Base-by-base conservation (phyloP, 495 filamentous ascomycete species). In the Penicillium flavigenum region DNA sequence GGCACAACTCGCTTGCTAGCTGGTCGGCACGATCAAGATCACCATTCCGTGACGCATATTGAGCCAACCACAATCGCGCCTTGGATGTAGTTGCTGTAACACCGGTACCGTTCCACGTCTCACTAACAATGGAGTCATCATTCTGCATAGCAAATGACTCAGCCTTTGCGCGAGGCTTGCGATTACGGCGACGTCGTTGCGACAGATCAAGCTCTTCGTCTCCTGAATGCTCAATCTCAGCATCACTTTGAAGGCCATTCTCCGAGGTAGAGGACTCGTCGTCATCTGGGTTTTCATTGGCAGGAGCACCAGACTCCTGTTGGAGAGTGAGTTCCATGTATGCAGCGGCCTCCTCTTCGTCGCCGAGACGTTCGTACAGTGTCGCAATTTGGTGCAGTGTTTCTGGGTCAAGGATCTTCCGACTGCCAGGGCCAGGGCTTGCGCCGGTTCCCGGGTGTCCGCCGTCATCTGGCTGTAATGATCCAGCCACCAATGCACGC, bases 321-420 rank as follows among this genome's bases (percentile, higher is more conserved):
- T 88, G 89, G 3, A 99, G 77, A 20, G 88, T 91, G 60, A 98
- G 79, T 74, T 97, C 92, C 94, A 99, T 97, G 66, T 94, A 99
- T 1, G 84, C 82, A 42, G 88, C 88, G 0, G 91, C 89, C 71
- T 98, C 90, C 5, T 86, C 86, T 41, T 82, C 77, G 27, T 93
- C 83, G 16, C 81, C 80, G 3, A 93, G 76, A 47, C 83, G 82
- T 71, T 98, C 92, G 65, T 96, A 94, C 70, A 98, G 88, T 12
- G 81, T 77, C 0, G 92, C 95, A 54, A 99, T 96, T 63, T 95
- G 89, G 53, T 93, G 81, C 9, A 99, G 76, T 9, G 91, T 89
- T 62, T 95, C 91, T 4, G 95, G 92, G 63, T 98, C 94, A 68
- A 96, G 85, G 31, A 88, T 80, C 68, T 74, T 82, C 27, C 66